Evolutionary conservation across 1,139 yeast species (phyloP).

Genomic region (Spencermartinsiella ligniputridi): DNA sequence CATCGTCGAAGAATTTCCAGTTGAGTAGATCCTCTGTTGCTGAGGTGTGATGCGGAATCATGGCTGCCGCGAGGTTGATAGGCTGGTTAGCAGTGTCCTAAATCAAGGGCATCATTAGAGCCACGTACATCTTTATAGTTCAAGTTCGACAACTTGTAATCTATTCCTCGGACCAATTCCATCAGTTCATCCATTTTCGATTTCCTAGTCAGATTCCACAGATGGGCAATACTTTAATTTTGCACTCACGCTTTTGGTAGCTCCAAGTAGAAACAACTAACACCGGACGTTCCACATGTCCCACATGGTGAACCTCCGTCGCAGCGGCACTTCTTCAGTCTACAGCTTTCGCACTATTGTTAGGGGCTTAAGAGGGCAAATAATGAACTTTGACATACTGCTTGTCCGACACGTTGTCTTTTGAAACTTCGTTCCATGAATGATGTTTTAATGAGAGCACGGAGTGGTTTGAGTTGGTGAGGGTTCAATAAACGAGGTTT

Average conservation of each 20-base stretch:
- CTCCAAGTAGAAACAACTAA: slow-evolving; percentile 10
- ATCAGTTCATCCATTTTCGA: slow-evolving; percentile 14
- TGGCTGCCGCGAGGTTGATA: slow-evolving; percentile 10
- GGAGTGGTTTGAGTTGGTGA: no score
- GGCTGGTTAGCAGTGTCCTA: background rate
- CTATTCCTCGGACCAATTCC: slow-evolving; percentile 9
- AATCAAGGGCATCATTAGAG: background rate
- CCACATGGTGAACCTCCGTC: slow-evolving; percentile 14
- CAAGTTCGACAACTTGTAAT: slow-evolving; percentile 7
- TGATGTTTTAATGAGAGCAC: no score
- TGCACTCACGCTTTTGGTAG: slow-evolving; percentile 9
- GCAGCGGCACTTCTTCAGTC: slow-evolving; percentile 12
- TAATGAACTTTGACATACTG: background rate
- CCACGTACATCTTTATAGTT: slow-evolving; percentile 3
- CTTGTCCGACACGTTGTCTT: slow-evolving; percentile 1
- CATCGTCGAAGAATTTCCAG: slow-evolving; percentile 8
- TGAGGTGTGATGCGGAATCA: slow-evolving; percentile 12
- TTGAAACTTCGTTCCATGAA: background rate
- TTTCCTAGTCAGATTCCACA: slow-evolving; percentile 8
- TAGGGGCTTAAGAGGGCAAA: no score
- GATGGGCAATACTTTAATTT: background rate
- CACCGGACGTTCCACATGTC: slow-evolving; percentile 8
- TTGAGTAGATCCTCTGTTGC: slow-evolving; percentile 12
- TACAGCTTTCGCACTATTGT: slow-evolving; percentile 13
- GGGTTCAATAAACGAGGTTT: no score